These are phyloP conservation scores for Sideroxylon spinosum DNA, from an alignment of 179 eudicot species.

Conservation along the genomic window DNA sequence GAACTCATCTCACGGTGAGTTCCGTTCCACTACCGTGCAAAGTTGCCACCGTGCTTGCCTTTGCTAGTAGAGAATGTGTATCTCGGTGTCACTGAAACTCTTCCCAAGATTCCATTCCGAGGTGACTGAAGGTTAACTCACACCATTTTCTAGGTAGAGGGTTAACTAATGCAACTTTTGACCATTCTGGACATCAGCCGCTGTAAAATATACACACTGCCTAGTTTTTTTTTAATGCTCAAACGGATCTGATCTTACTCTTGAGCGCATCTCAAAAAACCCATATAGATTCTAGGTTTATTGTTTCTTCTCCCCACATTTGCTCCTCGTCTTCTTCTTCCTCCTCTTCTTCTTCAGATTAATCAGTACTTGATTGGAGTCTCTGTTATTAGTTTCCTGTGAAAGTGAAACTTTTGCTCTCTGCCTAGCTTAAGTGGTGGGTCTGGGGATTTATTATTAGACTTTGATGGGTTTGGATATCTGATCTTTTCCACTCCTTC, in stretches of 20 bases:
- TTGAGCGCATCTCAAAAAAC: constrained; percentile 22
- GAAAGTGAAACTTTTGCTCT: neutral
- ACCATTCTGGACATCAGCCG: neutral
- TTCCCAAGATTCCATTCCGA: constrained; percentile 23
- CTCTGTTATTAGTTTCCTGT: constrained; percentile 1
- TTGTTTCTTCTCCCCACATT: constrained; percentile 19
- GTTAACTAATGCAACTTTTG: neutral
- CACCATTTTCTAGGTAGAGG: constrained; percentile 16
- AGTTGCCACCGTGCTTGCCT: too few species aligned
- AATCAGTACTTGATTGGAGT: neutral
- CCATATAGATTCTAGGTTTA: constrained; percentile 16
- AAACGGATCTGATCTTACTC: constrained; percentile 8
- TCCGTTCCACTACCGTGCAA: too few species aligned
- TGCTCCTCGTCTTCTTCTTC: neutral
- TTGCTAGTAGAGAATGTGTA: neutral
- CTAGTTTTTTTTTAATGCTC: neutral
- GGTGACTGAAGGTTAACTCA: constrained; percentile 14
- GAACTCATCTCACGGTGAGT: too few species aligned
- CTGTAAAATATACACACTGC: too few species aligned
- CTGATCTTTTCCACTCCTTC: too few species aligned
- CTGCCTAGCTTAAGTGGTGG: neutral
- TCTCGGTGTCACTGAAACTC: constrained; percentile 22
- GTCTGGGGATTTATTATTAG: neutral
- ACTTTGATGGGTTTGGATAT: neutral
- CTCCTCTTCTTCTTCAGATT: neutral